A percentile compares a stretch with the other conserved stretches of the same genome.
These are phyloP conservation scores for Rhizopogon vulgaris DNA, from an alignment of 768 basidiomycete genomes.

Conservation along the genomic window DNA sequence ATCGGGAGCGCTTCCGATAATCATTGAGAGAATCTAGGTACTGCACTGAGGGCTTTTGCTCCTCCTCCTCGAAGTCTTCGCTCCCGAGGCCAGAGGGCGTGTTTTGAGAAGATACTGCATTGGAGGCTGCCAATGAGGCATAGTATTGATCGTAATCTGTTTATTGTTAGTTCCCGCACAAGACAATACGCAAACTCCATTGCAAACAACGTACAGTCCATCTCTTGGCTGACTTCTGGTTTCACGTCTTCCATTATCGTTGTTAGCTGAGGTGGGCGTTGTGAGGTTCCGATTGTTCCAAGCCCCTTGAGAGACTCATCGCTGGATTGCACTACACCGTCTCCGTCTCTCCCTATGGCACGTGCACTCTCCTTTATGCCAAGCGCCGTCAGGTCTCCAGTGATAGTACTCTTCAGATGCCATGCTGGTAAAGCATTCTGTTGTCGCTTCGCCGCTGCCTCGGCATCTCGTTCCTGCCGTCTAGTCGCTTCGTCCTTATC, in stretches of 20 bases:
- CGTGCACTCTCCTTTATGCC: conserved; percentile 72
- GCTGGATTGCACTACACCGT: conserved; percentile 40
- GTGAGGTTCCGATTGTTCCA: conserved; percentile 41
- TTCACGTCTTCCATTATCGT: conserved; percentile 34
- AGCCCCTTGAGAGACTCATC: conserved; percentile 71
- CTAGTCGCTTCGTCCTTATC: conserved; percentile 82
- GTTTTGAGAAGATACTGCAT: conserved; percentile 48
- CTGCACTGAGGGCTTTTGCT: conserved; percentile 59
- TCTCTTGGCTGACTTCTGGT: conserved; percentile 48
- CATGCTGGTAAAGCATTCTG: conserved; percentile 92
- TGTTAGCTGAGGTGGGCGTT: conserved; percentile 22
- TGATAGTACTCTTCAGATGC: conserved; percentile 95
- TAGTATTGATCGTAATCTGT: conserved; percentile 81
- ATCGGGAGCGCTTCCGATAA: conserved; percentile 69
- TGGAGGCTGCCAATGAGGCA: conserved; percentile 65
- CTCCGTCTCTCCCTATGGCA: conserved; percentile 30
- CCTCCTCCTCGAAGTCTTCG: conserved; percentile 63
- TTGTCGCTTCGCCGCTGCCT: conserved; percentile 78
- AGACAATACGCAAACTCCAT: neutral
- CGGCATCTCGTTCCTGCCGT: conserved; percentile 66
- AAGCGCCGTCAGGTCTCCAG: conserved; percentile 84
- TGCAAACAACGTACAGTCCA: conserved; percentile 51
- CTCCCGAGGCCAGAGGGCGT: conserved; percentile 54
- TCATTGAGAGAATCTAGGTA: conserved; percentile 67
- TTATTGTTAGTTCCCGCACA: neutral